phyloP scores from a whole-genome alignment of 1,284 basidiomycete species.

The Irpex sp. region DNA sequence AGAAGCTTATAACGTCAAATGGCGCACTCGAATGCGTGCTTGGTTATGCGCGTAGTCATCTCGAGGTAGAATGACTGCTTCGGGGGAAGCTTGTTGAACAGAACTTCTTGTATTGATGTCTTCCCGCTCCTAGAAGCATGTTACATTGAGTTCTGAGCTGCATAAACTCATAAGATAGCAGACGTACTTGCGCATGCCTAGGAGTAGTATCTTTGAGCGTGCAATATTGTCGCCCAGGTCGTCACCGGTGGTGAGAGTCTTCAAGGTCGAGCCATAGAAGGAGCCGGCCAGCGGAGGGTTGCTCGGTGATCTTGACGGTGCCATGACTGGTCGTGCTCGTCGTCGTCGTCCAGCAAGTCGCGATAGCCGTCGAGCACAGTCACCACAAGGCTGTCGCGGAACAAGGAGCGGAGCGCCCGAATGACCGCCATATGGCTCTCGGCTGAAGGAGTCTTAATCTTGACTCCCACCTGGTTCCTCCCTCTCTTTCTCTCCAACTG shows the following conservation, averaged over 20 bases:
- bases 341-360: not conserved
- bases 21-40: conserved; percentile 78
- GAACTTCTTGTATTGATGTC: conserved; percentile 87
- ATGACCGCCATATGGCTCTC: not conserved
- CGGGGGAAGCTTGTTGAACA: conserved; percentile 82
- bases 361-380: not conserved
- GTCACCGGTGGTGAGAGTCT: not conserved
- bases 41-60: conserved; percentile 75
- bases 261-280: conserved; percentile 5
- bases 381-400: not conserved
- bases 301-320: conserved; percentile 9
- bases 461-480: not conserved
- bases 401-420: not conserved
- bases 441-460: not conserved
- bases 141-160: not conserved
- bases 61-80: conserved; percentile 94
- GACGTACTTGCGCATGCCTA: conserved; percentile 75
- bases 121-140: conserved; percentile 76
- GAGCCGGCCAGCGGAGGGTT: conserved; percentile 5
- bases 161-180: not conserved
- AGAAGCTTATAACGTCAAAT: conserved; percentile 18
- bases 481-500: conserved; percentile 3
- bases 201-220: conserved; percentile 72
- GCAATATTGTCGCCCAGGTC: conserved; percentile 9
- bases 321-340: not conserved